These are phyloP conservation scores for Yamadazyma taylorii DNA, from an alignment of 1,139 yeast genomes.

Conservation along the genomic window DNA sequence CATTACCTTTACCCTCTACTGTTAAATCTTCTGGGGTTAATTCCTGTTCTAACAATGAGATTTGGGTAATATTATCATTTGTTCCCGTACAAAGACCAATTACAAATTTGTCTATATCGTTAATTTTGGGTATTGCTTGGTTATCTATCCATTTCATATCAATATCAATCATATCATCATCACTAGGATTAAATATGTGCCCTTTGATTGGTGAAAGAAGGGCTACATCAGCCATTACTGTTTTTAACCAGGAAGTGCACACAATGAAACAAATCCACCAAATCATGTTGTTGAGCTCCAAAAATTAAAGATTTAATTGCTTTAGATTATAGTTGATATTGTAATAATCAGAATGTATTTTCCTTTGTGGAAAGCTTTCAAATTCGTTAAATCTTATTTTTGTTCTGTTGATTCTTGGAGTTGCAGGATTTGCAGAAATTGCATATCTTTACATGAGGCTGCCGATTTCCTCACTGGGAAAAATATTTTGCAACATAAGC, in stretches of 20 bases:
- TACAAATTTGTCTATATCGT: conserved; percentile 7
- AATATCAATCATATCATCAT: conserved; percentile 5
- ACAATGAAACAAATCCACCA: too few species aligned
- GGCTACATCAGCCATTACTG: conserved; percentile 7
- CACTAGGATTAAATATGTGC: conserved; percentile 3
- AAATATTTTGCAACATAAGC: too few species aligned
- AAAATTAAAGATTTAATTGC: too few species aligned
- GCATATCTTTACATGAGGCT: too few species aligned
- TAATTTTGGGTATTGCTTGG: conserved; percentile 7
- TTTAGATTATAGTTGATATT: too few species aligned
- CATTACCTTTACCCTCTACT: conserved; percentile 3
- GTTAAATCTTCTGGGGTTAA: conserved; percentile 1
- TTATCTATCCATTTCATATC: conserved; percentile 11
- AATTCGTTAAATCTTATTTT: too few species aligned
- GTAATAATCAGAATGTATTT: too few species aligned
- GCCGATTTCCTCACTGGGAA: too few species aligned
- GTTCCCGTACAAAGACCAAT: conserved; percentile 15
- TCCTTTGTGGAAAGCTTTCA: too few species aligned
- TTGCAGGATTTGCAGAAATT: too few species aligned
- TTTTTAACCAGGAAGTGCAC: neutral
- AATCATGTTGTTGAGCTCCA: too few species aligned
- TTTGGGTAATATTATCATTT: conserved; percentile 10
- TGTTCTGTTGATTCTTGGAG: too few species aligned
- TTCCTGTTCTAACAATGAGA: conserved; percentile 4
- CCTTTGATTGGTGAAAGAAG: conserved; percentile 9